Conservation (phyloP, 441 rosid species). For the Caryocar brasiliense region DNA sequence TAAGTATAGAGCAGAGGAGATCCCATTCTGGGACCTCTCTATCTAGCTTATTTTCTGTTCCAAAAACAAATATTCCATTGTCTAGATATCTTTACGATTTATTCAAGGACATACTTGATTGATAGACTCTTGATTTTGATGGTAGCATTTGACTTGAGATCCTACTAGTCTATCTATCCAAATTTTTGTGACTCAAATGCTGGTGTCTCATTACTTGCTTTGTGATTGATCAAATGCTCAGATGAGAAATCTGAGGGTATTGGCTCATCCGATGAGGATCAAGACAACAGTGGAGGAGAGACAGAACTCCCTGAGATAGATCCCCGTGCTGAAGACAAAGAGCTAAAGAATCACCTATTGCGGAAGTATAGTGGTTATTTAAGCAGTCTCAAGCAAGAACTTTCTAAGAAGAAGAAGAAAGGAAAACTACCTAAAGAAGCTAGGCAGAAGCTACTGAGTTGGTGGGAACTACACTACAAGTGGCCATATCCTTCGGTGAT, state of each 20-base stretch:
- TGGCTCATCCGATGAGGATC: conserved; percentile 85
- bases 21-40: no score
- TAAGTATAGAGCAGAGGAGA: no score
- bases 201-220: background rate
- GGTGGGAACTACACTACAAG: conserved; percentile 98
- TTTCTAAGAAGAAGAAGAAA: conserved; percentile 96
- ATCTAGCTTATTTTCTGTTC: no score
- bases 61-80: no score
- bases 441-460: conserved; percentile 85
- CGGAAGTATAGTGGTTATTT: conserved; percentile 86
- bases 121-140: no score
- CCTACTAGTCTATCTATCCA: background rate
- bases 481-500: conserved; percentile 98
- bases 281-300: conserved; percentile 79
- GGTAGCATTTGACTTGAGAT: background rate
- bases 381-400: conserved; percentile 86
- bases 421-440: conserved; percentile 97
- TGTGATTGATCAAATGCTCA: conserved; percentile 19
- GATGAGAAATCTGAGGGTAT: conserved; percentile 77
- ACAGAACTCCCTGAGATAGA: conserved; percentile 71
- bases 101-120: no score
- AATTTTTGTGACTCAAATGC: background rate
- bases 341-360: conserved; percentile 78
- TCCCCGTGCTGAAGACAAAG: conserved; percentile 83
- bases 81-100: no score